Base-by-base conservation (phyloP, 768 basidiomycete genomes). In the Sutorius australiensis region DNA sequence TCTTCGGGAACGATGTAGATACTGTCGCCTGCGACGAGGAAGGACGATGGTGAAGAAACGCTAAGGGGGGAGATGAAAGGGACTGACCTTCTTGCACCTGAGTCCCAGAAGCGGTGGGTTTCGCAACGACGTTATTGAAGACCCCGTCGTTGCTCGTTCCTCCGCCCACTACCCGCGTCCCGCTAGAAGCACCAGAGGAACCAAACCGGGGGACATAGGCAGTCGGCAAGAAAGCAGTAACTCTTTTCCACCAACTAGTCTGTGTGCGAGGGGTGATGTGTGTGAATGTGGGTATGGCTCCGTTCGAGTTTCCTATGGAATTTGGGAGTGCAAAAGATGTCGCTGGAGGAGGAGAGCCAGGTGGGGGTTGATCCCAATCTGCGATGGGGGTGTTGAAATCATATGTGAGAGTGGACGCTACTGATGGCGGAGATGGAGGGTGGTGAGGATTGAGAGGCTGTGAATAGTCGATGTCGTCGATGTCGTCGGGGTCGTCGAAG, bases 61-160 rank as follows among this genome's bases (percentile, higher is more conserved):
- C 3, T 39, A 44, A 49, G 7, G 17, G n/a, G 30, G 32, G 32
- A 33, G 13, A 46, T 30, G 45, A 46, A 13, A 19, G 50, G 47
- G 44, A 58, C 42, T 3, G 12, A 62, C 87, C 87, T 57, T 86
- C 79, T 62, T 80, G 82, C 21, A 86, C 67, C 44, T 76, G 75
- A 27, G 77, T 63, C 19, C 87, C 87, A 16, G 72, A 65, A 39
- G 82, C 75, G 7, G 62, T 53, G 1, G 87, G 87, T 63, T 97
- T 95, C 14, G 95, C 95, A 37, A 84, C 85, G n/a, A 98, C 83
- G 68, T 98, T 98, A 31, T 85, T 88, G 70, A 98, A 98, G 19
- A 98, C 95, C 16, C 95, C 95, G 54, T 95, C 93, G 60, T 94
- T 93, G 45, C 77, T 72, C 11, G 76, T 75, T 8, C 88, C 89